A percentile compares a stretch with the other conserved stretches of the same genome.
Conservation (phyloP, 495 filamentous ascomycete genomes). For the Letharia columbiana region DNA sequence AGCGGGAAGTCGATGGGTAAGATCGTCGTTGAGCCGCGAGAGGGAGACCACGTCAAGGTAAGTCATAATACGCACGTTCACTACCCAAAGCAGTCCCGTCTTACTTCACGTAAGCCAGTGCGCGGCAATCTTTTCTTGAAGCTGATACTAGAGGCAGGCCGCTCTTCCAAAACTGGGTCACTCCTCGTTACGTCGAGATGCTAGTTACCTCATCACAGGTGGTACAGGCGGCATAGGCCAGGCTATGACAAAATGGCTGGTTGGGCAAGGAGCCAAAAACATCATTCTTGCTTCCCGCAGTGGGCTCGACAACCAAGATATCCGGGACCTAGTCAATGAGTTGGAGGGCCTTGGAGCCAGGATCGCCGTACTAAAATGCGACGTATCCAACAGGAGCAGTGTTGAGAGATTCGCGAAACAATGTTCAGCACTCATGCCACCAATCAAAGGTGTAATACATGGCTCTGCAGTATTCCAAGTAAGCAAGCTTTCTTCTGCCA, state of each 20-base stretch:
- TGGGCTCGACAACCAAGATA: neutral
- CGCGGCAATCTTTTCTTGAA: neutral
- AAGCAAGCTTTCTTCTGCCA: neutral
- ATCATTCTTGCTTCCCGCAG: conserved; percentile 47
- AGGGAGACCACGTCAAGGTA: conserved; percentile 27
- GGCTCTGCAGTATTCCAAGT: neutral
- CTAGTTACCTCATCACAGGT: conserved; percentile 49
- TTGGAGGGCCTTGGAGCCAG: neutral
- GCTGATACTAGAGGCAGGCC: neutral
- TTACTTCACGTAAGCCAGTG: neutral
- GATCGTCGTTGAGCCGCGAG: conserved; percentile 18
- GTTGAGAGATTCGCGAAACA: neutral
- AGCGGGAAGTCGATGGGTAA: conserved; percentile 32
- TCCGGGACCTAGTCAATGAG: neutral
- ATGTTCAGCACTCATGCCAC: neutral
- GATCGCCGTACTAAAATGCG: neutral
- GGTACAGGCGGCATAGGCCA: conserved; percentile 51
- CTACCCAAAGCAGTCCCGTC: neutral
- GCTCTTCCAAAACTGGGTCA: neutral
- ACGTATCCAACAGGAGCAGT: neutral
- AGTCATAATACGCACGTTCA: neutral
- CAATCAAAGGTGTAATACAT: neutral
- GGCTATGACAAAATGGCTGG: conserved; percentile 46
- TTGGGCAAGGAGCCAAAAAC: conserved; percentile 42
- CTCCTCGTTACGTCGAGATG: conserved; percentile 17